Evolutionary conservation across 352 stramenopile species (phyloP).

Genomic region (Phytophthora capsici): DNA sequence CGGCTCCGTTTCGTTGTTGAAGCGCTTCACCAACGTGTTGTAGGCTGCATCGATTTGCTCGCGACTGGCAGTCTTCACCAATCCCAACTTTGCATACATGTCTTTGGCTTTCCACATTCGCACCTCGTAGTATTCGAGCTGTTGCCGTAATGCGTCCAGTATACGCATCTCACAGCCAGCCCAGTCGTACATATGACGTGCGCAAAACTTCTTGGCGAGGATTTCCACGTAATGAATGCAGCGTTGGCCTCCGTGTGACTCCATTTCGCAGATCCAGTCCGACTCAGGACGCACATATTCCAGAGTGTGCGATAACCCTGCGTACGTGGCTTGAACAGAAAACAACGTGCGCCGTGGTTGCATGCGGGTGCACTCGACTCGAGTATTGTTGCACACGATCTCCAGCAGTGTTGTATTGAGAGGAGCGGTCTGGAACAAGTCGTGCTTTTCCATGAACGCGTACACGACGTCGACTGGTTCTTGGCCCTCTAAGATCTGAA

Average conservation of each 20-base stretch:
- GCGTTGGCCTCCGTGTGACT: constrained; percentile 52
- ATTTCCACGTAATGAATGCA: constrained; percentile 84
- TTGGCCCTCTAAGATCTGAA: constrained; percentile 80
- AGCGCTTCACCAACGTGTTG: constrained; percentile 82
- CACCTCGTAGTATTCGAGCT: constrained; percentile 79
- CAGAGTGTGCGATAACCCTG: constrained; percentile 67
- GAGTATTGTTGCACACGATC: constrained; percentile 77
- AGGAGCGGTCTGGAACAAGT: constrained; percentile 81
- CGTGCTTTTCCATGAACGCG: constrained; percentile 87
- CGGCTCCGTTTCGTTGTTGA: constrained; percentile 87
- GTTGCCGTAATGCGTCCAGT: constrained; percentile 60
- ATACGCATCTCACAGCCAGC: constrained; percentile 55
- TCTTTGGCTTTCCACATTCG: constrained; percentile 82
- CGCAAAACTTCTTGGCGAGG: constrained; percentile 65
- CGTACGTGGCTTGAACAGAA: constrained; percentile 81
- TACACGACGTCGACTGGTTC: constrained; percentile 86
- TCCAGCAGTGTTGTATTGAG: constrained; percentile 77
- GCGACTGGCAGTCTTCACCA: constrained; percentile 69
- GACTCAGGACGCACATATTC: constrained; percentile 82
- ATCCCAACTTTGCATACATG: constrained; percentile 80
- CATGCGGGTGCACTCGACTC: constrained; percentile 60
- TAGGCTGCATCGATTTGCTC: constrained; percentile 85
- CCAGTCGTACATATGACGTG: constrained; percentile 81
- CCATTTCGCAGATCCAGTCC: constrained; percentile 73
- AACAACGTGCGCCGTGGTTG: constrained; percentile 77